These are phyloP conservation scores for Podila epigama DNA, from an alignment of 192 early-diverging fungal genomes.

Conservation along the genomic window DNA sequence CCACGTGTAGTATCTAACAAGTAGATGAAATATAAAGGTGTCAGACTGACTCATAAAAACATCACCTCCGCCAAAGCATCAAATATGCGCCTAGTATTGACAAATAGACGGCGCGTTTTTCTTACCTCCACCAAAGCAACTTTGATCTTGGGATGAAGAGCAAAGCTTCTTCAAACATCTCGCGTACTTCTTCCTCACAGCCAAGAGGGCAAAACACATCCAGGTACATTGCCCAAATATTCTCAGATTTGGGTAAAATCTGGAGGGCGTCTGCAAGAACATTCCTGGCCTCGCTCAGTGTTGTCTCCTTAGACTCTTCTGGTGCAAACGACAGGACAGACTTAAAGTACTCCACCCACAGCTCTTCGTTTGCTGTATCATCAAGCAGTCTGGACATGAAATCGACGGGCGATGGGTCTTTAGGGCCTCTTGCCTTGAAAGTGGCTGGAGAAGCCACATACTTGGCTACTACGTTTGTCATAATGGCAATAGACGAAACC, in stretches of 20 bases:
- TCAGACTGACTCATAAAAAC: neutral
- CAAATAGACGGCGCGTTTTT: too few relatives aligned
- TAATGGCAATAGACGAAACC: too few relatives aligned
- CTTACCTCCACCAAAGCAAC: slow-evolving; percentile 36
- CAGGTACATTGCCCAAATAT: slow-evolving; percentile 26
- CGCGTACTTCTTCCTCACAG: neutral
- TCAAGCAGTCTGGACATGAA: slow-evolving; percentile 4
- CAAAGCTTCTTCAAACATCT: slow-evolving; percentile 22
- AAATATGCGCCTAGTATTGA: too few relatives aligned
- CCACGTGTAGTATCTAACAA: slow-evolving; percentile 27
- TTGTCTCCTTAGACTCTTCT: neutral
- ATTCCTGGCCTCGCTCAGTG: neutral
- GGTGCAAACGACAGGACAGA: slow-evolving; percentile 12
- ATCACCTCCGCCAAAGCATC: too few relatives aligned
- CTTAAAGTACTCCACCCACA: slow-evolving; percentile 32
- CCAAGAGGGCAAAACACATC: slow-evolving; percentile 19
- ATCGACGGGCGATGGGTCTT: too few relatives aligned
- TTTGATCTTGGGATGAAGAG: slow-evolving; percentile 12
- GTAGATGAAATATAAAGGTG: neutral
- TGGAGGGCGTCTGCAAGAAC: neutral
- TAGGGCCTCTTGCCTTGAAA: too few relatives aligned
- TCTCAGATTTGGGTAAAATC: slow-evolving; percentile 6
- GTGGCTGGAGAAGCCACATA: too few relatives aligned
- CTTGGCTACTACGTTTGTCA: too few relatives aligned
- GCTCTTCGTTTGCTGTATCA: neutral